phyloP scores from a whole-genome alignment of 345 rosid genomes.

The Barbarea vulgaris region DNA sequence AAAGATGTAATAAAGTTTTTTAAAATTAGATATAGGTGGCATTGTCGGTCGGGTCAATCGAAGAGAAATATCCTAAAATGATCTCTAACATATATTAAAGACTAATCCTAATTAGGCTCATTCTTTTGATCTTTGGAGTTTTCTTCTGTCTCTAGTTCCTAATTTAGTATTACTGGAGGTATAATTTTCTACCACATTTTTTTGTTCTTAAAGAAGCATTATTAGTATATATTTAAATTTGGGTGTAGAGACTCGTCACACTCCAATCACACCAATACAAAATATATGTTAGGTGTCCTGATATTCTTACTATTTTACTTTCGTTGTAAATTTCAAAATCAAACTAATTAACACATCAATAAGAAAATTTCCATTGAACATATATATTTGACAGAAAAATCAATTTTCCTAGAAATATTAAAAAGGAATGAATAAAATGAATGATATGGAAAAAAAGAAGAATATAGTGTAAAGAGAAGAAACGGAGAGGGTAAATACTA shows the following conservation, averaged over 20 bases:
- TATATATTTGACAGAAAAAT: background rate
- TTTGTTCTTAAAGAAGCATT: background rate
- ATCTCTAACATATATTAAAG: background rate
- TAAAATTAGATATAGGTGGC: conserved; percentile 9
- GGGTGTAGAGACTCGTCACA: background rate
- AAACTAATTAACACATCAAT: background rate
- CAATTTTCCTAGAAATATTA: background rate
- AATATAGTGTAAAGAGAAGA: background rate
- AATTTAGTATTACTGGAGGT: background rate
- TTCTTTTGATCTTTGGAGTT: background rate
- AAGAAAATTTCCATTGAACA: background rate
- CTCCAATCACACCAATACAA: background rate
- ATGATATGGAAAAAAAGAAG: background rate
- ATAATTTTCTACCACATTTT: background rate
- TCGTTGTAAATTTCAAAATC: background rate
- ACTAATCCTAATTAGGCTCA: conserved; percentile 5
- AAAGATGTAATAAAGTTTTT: background rate
- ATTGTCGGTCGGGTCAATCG: background rate
- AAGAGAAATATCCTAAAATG: conserved; percentile 3
- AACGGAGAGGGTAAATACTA: background rate
- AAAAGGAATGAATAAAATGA: background rate
- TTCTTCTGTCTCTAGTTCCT: background rate
- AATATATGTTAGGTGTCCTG: background rate
- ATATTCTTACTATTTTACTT: background rate
- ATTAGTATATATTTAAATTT: background rate